Conservation (phyloP, 495 filamentous ascomycete genomes). For the Penicillium lividum region DNA sequence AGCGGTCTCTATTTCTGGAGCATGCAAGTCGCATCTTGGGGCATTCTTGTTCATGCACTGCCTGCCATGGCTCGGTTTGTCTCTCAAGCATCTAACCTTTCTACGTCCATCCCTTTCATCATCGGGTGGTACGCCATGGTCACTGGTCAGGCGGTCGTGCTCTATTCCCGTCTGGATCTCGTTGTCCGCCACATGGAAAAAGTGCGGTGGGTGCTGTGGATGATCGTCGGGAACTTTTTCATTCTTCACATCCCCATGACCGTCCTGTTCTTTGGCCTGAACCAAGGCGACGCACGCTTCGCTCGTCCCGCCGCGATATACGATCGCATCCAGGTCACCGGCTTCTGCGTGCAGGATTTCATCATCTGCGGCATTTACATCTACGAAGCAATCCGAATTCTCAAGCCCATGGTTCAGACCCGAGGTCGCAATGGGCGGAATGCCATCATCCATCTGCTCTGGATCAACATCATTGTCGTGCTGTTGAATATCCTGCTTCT, state of each 20-base stretch:
- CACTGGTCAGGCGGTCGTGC: slow-evolving; percentile 9
- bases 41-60: slow-evolving; percentile 9
- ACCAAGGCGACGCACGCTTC: background rate
- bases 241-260: slow-evolving; percentile 9
- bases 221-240: slow-evolving; percentile 50
- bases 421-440: background rate
- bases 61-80: slow-evolving; percentile 10
- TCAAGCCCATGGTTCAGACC: background rate
- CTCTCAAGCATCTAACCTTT: slow-evolving; percentile 6
- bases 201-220: slow-evolving; percentile 22
- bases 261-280: slow-evolving; percentile 3
- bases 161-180: slow-evolving; percentile 2
- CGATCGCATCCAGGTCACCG: slow-evolving; percentile 2
- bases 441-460: slow-evolving; percentile 3
- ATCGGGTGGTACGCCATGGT: slow-evolving; percentile 13
- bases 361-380: slow-evolving; percentile 9
- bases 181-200: background rate
- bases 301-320: slow-evolving; percentile 6
- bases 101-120: slow-evolving; percentile 9
- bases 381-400: background rate
- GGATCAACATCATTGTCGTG: background rate
- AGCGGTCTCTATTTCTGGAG: slow-evolving; percentile 10
- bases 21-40: slow-evolving; percentile 8
- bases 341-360: slow-evolving; percentile 7
- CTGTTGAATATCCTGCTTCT: slow-evolving; percentile 4